Conservation (phyloP, 805 yeast genomes). For the Hanseniaspora lachancei region DNA sequence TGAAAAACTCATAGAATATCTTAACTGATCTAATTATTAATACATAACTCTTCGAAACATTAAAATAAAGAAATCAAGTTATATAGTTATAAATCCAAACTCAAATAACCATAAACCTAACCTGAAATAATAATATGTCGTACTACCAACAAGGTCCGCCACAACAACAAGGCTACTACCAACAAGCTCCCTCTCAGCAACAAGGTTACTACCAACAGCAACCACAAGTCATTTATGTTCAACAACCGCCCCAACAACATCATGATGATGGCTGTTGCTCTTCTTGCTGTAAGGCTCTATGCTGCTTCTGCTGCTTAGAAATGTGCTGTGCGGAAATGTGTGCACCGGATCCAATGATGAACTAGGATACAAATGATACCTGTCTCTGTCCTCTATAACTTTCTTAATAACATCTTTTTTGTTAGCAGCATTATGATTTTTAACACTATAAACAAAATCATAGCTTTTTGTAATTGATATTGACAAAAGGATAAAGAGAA, state of each 20-base stretch:
- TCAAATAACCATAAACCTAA: not conserved
- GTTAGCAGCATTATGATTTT: not conserved
- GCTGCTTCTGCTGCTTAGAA: constrained; percentile 26
- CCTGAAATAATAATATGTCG: constrained; percentile 3
- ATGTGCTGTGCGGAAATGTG: constrained; percentile 19
- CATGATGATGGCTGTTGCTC: constrained; percentile 21
- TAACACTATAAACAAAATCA: not conserved
- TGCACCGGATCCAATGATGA: not conserved
- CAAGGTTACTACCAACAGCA: constrained; percentile 18
- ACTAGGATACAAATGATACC: not conserved
- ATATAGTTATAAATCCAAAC: not conserved
- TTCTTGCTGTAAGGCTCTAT: constrained; percentile 22
- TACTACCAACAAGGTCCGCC: constrained; percentile 18
- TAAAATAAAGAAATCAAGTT: not conserved
- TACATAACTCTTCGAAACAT: not conserved
- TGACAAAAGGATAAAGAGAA: not conserved
- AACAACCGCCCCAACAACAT: constrained; percentile 19
- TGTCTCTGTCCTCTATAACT: too few species aligned
- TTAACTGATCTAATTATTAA: not conserved
- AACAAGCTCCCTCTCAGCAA: constrained; percentile 17
- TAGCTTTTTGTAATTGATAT: not conserved
- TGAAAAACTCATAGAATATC: too few species aligned
- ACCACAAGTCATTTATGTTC: constrained; percentile 20
- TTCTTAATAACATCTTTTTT: not conserved
- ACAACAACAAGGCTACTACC: constrained; percentile 18